These are phyloP conservation scores for Trichoderma asperellum DNA, from an alignment of 2,329 filamentous ascomycete species.

Conservation along the genomic window DNA sequence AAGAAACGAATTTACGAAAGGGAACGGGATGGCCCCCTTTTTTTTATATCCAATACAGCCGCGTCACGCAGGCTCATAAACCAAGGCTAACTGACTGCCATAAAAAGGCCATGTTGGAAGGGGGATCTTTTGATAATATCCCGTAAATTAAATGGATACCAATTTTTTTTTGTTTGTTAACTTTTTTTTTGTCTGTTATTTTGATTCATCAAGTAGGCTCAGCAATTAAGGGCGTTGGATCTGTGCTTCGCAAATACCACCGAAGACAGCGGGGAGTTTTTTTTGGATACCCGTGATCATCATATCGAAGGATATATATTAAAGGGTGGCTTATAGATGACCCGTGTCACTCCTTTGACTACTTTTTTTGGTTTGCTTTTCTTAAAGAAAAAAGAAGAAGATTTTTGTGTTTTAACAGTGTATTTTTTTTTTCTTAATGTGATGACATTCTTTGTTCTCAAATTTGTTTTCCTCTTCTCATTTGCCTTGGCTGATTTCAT, in stretches of 20 bases:
- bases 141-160: constrained; percentile 30
- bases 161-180: constrained; percentile 24
- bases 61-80: constrained; percentile 26
- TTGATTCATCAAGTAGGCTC: constrained; percentile 26
- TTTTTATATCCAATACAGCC: constrained; percentile 15
- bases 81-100: constrained; percentile 18
- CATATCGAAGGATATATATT: constrained; percentile 21
- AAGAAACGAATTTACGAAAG: constrained; percentile 43
- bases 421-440: constrained; percentile 14
- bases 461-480: neutral
- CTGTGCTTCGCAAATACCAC: constrained; percentile 15
- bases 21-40: constrained; percentile 26
- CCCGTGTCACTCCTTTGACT: constrained; percentile 22
- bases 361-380: constrained; percentile 13
- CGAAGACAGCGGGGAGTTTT: constrained; percentile 29
- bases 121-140: constrained; percentile 24
- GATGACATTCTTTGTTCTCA: neutral
- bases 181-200: constrained; percentile 17
- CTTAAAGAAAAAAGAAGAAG: neutral
- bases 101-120: constrained; percentile 20
- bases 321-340: constrained; percentile 24
- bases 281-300: constrained; percentile 27
- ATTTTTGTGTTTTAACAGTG: neutral
- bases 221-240: constrained; percentile 27
- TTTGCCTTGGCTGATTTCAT: neutral